These are phyloP conservation scores for Solanum clarkiae DNA, from an alignment of 257 asterid genomes.

Conservation along the genomic window DNA sequence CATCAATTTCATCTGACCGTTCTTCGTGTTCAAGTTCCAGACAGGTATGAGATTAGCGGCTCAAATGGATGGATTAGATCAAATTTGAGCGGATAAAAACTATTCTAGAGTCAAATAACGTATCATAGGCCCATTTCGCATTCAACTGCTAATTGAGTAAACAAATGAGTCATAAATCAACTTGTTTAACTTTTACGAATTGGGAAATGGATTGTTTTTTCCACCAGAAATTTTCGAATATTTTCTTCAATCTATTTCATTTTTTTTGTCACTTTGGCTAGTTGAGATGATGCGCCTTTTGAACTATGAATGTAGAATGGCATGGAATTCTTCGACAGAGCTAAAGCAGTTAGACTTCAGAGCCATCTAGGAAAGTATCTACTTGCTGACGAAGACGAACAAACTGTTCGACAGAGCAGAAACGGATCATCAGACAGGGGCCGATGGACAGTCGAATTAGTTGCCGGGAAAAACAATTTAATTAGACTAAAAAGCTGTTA, in stretches of 20 bases:
- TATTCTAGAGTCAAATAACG: not conserved
- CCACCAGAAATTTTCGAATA: not conserved
- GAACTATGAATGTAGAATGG: not conserved
- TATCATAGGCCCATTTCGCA: not conserved
- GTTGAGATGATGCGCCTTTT: not conserved
- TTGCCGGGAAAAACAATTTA: conserved; percentile 27
- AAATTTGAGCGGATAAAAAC: not conserved
- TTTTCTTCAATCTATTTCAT: not conserved
- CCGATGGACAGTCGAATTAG: conserved; percentile 54
- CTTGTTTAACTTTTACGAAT: not conserved
- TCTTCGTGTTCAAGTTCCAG: conserved; percentile 5
- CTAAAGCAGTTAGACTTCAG: conserved; percentile 18
- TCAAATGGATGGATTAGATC: not conserved
- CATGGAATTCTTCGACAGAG: conserved; percentile 21
- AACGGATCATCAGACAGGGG: conserved; percentile 18
- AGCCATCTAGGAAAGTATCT: conserved; percentile 26
- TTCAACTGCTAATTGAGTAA: not conserved
- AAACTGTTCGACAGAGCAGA: conserved; percentile 23
- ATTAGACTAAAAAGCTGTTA: conserved; percentile 63
- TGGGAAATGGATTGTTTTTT: not conserved
- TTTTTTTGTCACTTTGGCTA: not conserved
- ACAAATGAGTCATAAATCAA: not conserved
- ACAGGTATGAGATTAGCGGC: conserved; percentile 6
- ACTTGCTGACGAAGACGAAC: conserved; percentile 26
- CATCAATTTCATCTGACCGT: conserved; percentile 14